These are phyloP conservation scores for Pseudogymnoascus sp. DNA, from an alignment of 2,329 filamentous ascomycete species.

Conservation along the genomic window DNA sequence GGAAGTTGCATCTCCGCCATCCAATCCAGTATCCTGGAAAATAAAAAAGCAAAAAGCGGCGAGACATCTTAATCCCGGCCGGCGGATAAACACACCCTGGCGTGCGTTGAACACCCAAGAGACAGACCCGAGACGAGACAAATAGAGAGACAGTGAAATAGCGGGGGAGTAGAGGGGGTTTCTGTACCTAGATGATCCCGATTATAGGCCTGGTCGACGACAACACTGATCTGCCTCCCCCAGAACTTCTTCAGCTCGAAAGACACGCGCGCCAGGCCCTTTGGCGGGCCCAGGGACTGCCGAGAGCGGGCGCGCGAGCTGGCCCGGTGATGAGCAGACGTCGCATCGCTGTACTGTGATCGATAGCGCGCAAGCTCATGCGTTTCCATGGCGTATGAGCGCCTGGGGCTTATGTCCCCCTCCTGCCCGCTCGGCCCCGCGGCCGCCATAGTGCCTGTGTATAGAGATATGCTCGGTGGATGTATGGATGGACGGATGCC, in stretches of 20 bases:
- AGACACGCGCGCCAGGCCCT: slow-evolving; percentile 14
- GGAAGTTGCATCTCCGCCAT: slow-evolving; percentile 7
- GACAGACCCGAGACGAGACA: not conserved
- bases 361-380: slow-evolving; percentile 23
- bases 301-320: slow-evolving; percentile 1
- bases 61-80: not conserved
- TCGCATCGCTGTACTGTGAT: slow-evolving; percentile 19
- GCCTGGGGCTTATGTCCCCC: not conserved
- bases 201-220: slow-evolving; percentile 42
- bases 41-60: slow-evolving; percentile 8
- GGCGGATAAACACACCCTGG: not conserved
- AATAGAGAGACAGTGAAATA: not conserved
- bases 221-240: slow-evolving; percentile 41
- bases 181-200: slow-evolving; percentile 50
- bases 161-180: not conserved
- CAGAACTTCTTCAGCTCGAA: slow-evolving; percentile 35
- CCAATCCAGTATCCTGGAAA: slow-evolving; percentile 1
- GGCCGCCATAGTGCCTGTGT: slow-evolving; percentile 1
- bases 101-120: not conserved
- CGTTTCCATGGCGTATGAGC: slow-evolving; percentile 19
- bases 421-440: not conserved
- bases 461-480: not conserved
- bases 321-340: not conserved
- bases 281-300: not conserved
- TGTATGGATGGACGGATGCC: slow-evolving; percentile 2